Evolutionary conservation across 257 asterid genomes (phyloP).

Genomic region (Coffea eugenioides): DNA sequence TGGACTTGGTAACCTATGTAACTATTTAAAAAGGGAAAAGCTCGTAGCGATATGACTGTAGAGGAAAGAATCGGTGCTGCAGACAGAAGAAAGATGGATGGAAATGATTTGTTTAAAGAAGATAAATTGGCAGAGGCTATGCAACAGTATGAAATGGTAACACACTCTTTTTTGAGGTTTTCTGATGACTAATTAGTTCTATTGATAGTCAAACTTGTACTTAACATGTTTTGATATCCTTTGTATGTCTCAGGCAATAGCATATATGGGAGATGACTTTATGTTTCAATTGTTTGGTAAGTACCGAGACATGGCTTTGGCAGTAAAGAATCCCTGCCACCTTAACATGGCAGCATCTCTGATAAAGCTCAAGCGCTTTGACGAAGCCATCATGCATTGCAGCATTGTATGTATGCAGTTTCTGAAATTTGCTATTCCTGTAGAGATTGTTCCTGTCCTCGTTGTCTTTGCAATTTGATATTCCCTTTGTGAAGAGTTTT

Average conservation of each 20-base stretch:
- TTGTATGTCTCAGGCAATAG: slow-evolving; percentile 64
- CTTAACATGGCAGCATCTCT: slow-evolving; percentile 92
- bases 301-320: slow-evolving; percentile 95
- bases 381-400: slow-evolving; percentile 91
- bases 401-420: slow-evolving; percentile 58
- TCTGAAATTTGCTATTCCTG: background rate
- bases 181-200: background rate
- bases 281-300: slow-evolving; percentile 97
- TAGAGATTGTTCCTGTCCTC: background rate
- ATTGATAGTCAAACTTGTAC: background rate
- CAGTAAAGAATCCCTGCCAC: slow-evolving; percentile 96
- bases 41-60: slow-evolving; percentile 98
- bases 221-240: slow-evolving; percentile 15
- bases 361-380: slow-evolving; percentile 82
- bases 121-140: slow-evolving; percentile 91
- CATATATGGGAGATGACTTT: slow-evolving; percentile 97
- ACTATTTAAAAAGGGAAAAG: slow-evolving; percentile 65
- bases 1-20: slow-evolving; percentile 15
- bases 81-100: slow-evolving; percentile 96
- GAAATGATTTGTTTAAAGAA: slow-evolving; percentile 81
- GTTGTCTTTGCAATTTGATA: background rate
- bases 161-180: slow-evolving; percentile 5
- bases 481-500: background rate
- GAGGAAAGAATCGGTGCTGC: slow-evolving; percentile 97
- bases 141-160: slow-evolving; percentile 98